These are phyloP conservation scores for Tolypocladium amazonense DNA, from an alignment of 2,329 filamentous ascomycete species.

Conservation along the genomic window DNA sequence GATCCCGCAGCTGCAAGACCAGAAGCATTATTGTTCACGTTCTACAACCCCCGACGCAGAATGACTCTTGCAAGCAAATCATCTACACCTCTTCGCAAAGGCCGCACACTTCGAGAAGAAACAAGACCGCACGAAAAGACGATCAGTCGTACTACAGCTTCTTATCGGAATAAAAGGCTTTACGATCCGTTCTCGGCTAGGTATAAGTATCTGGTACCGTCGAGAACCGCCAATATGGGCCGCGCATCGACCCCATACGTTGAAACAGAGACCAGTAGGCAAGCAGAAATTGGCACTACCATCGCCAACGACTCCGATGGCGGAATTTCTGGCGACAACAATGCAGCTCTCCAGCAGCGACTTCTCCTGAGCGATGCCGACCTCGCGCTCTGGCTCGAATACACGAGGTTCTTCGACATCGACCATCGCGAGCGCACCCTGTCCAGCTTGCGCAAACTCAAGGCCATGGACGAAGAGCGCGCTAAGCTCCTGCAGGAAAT, in stretches of 20 bases:
- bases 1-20: too few relatives aligned
- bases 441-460: slow-evolving; percentile 6
- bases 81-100: too few relatives aligned
- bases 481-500: slow-evolving; percentile 9
- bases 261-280: neutral
- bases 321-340: neutral
- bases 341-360: neutral
- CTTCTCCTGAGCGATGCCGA: slow-evolving; percentile 7
- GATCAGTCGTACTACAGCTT: neutral
- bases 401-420: slow-evolving; percentile 13
- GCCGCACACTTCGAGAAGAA: neutral
- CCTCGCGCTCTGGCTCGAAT: slow-evolving; percentile 13
- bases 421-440: slow-evolving; percentile 8
- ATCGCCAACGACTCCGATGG: neutral
- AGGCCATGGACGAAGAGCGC: slow-evolving; percentile 10
- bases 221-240: neutral
- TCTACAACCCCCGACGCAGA: too few relatives aligned
- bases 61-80: neutral
- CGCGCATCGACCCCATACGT: neutral
- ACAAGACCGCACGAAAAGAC: neutral
- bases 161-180: neutral
- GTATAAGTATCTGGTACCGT: neutral
- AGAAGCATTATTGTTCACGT: too few relatives aligned
- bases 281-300: too few relatives aligned
- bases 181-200: too few relatives aligned